Percentiles rank a stretch among this genome's conserved stretches.
These are phyloP conservation scores for Penicillium diatomitis DNA, from an alignment of 495 filamentous ascomycete species.

Conservation along the genomic window DNA sequence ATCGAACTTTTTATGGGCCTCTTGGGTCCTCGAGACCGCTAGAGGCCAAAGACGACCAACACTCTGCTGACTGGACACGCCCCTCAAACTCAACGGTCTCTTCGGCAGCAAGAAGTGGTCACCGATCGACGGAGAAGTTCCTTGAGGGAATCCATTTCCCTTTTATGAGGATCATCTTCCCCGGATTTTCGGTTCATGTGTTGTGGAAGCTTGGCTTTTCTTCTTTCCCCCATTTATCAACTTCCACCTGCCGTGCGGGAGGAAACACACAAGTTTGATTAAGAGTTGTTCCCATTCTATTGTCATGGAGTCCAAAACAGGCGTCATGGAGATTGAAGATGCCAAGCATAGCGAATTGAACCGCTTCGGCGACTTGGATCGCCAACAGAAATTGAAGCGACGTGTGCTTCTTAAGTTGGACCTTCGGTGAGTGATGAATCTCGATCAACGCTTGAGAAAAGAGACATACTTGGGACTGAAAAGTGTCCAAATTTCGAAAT, in stretches of 20 bases:
- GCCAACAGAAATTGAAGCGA: slow-evolving; percentile 21
- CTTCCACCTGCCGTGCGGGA: background rate
- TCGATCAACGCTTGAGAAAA: too few species aligned
- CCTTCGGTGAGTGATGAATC: slow-evolving; percentile 30
- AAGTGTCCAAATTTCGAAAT: too few species aligned
- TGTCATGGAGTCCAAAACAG: slow-evolving; percentile 14
- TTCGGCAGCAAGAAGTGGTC: slow-evolving; percentile 6
- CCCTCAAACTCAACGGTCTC: too few species aligned
- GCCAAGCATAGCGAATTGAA: slow-evolving; percentile 6
- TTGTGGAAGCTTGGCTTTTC: too few species aligned
- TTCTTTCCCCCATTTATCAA: background rate
- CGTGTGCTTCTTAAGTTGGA: slow-evolving; percentile 45
- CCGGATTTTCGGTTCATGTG: too few species aligned
- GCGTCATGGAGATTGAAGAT: slow-evolving; percentile 10
- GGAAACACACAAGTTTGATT: background rate
- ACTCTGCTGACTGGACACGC: background rate
- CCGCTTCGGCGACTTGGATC: slow-evolving; percentile 7
- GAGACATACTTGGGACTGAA: too few species aligned
- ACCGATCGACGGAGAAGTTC: slow-evolving; percentile 2
- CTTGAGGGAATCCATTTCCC: background rate
- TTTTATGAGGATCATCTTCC: too few species aligned
- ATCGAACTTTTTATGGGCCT: background rate
- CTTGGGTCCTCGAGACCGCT: too few species aligned
- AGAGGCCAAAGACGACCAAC: background rate
- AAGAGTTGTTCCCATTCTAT: background rate